A percentile compares a stretch with the other conserved stretches of the same genome.
Evolutionary conservation across 768 basidiomycete species (phyloP).

Genomic region (Boletus pseudopeckii): DNA sequence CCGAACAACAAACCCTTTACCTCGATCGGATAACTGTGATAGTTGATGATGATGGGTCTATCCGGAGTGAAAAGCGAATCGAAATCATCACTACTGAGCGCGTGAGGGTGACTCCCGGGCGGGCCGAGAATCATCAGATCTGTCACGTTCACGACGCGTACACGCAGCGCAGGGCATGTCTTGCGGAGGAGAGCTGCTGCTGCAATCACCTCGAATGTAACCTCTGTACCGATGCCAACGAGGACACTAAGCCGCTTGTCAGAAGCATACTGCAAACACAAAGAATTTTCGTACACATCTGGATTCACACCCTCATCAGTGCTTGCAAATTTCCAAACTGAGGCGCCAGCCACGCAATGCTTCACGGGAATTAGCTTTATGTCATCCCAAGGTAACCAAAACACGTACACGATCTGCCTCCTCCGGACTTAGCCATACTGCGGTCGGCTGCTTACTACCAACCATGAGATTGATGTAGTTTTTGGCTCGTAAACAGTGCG

Average conservation of each 20-base stretch:
- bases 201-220: slow-evolving; percentile 86
- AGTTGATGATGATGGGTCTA: slow-evolving; percentile 73
- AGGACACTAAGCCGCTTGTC: slow-evolving; percentile 49
- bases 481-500: slow-evolving; percentile 80
- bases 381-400: background rate
- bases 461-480: slow-evolving; percentile 89
- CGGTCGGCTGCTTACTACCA: slow-evolving; percentile 80
- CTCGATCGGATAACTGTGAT: slow-evolving; percentile 78
- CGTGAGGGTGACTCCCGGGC: slow-evolving; percentile 72
- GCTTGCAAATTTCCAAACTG: slow-evolving; percentile 82
- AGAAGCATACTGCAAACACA: background rate
- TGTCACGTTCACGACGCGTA: slow-evolving; percentile 85
- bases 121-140: slow-evolving; percentile 82
- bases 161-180: slow-evolving; percentile 65
- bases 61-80: slow-evolving; percentile 69
- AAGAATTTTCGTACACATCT: slow-evolving; percentile 51
- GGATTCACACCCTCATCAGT: slow-evolving; percentile 68
- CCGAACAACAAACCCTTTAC: slow-evolving; percentile 64
- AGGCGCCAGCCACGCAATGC: slow-evolving; percentile 87
- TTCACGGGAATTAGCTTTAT: slow-evolving; percentile 17
- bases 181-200: slow-evolving; percentile 78
- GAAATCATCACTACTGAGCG: slow-evolving; percentile 60
- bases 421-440: slow-evolving; percentile 73
- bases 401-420: slow-evolving; percentile 61
- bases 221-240: slow-evolving; percentile 84